Evolutionary conservation across 1,139 yeast genomes (phyloP), one percentile per base, ranked within the genome.

Genomic region (Hansenula sp.): DNA sequence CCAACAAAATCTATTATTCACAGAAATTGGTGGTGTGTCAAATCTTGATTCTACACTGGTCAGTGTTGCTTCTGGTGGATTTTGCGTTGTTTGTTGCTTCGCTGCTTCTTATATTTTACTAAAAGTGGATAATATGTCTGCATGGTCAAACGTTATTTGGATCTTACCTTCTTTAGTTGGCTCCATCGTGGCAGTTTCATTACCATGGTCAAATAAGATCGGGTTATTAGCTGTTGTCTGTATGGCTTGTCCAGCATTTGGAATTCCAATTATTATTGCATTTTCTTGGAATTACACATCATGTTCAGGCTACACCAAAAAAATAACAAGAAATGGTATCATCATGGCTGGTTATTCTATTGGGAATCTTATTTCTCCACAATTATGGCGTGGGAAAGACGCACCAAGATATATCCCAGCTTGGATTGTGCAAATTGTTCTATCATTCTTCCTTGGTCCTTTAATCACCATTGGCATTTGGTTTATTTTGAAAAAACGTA

Each of bases 371-470:
- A 65, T 71, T 15, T 65, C 72, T 1, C 74, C 75, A 3, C 74
- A 70, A 53, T 50, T 69, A 28, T 70, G 72, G 70, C 57, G 58
- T 46, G 63, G 45, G 12, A 58, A 50, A 24, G 70, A 67, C 42
- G 68, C 61, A 5, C 74, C 74, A 38, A 54, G 72, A 44, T 70
- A 64, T 45, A 16, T 58, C 40, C 71, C 71, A 3, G 77, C 79
- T 1, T 74, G 79, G 78, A 65, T 70, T 35, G 74, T 72, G 18
- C 76, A 71, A 51, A 71, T 74, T 40, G 74, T 72, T 6, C 53
- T 71, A 15, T 65, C 73, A 18, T 74, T 68, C 52, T 59, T 62
- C 18, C 41, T 59, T 15, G 72, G 76, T 2, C 76, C 77, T 6
- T 46, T 58, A 4, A 24, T 35, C 12, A 61, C 69, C 16, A 47